phyloP scores from a whole-genome alignment of 441 rosid genomes.

The Theobroma grandiflorum region DNA sequence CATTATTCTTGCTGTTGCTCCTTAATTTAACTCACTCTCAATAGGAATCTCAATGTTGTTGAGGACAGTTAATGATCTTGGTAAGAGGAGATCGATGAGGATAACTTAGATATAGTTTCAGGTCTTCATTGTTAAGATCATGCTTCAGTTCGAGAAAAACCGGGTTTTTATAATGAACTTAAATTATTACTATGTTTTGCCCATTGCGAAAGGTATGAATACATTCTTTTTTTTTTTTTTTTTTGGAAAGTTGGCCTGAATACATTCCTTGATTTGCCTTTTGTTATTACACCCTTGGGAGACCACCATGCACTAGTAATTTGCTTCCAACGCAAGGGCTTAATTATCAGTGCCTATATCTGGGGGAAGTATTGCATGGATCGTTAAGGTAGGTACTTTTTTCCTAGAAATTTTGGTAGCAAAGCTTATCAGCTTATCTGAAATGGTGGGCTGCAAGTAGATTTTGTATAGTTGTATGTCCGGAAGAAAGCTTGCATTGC shows the following conservation, averaged over 20 bases:
- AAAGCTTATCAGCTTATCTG: background rate
- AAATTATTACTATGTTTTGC: slow-evolving; percentile 56
- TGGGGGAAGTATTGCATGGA: no score
- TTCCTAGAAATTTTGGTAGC: no score
- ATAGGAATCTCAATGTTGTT: slow-evolving; percentile 79
- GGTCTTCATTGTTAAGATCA: slow-evolving; percentile 88
- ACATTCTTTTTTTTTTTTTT: background rate
- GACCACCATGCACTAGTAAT: background rate
- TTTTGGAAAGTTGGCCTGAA: slow-evolving; percentile 40
- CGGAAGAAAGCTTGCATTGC: background rate
- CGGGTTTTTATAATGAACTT: slow-evolving; percentile 51
- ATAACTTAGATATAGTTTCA: slow-evolving; percentile 54
- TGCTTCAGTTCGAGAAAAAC: slow-evolving; percentile 79
- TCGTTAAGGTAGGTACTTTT: no score
- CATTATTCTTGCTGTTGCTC: slow-evolving; percentile 27
- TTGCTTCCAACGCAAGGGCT: background rate
- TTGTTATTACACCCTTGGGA: background rate
- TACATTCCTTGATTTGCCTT: background rate
- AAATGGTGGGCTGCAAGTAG: no score
- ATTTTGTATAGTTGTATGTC: background rate
- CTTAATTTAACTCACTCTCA: slow-evolving; percentile 30
- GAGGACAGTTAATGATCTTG: slow-evolving; percentile 66
- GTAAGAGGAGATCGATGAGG: slow-evolving; percentile 54
- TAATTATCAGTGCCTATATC: no score
- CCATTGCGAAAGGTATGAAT: slow-evolving; percentile 70